Conservation (phyloP, 2,329 filamentous ascomycete species). For the Ilyonectria destructans region DNA sequence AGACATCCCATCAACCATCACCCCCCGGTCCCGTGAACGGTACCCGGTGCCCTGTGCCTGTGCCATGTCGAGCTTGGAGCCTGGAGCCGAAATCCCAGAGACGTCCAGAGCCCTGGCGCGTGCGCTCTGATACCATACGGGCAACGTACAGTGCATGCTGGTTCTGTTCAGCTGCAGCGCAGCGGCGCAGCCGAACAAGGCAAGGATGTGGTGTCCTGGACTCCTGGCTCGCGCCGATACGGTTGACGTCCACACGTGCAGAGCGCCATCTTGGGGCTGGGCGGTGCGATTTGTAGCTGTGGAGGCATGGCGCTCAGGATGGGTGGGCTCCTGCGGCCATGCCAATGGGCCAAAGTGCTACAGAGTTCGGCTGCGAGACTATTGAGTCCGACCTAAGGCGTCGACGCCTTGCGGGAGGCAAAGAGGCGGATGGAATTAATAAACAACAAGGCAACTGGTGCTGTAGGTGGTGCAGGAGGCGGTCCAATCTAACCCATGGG, state of each 20-base stretch:
- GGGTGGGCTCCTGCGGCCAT: background rate
- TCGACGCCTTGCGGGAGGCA: background rate
- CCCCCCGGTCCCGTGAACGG: background rate
- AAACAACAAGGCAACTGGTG: background rate
- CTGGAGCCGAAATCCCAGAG: constrained; percentile 7
- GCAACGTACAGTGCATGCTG: background rate
- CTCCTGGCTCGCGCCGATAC: constrained; percentile 7
- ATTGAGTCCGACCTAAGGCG: background rate
- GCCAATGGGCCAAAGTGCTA: background rate
- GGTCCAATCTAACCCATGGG: background rate
- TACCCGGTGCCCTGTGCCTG: background rate
- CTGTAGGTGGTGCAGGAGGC: background rate
- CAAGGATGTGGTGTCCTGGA: background rate
- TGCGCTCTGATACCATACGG: constrained; percentile 19
- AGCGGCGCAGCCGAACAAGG: constrained; percentile 21
- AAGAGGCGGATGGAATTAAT: background rate
- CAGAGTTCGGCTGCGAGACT: background rate
- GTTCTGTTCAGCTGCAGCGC: constrained; percentile 13
- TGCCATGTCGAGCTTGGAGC: constrained; percentile 3
- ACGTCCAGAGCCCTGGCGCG: constrained; percentile 2
- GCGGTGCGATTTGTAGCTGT: background rate
- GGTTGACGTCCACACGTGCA: constrained; percentile 11
- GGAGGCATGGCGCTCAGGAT: background rate
- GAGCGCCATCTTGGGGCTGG: constrained; percentile 1
- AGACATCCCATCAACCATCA: background rate